These are phyloP conservation scores for Sporothrix protearum DNA, from an alignment of 2,329 filamentous ascomycete genomes.

Conservation along the genomic window DNA sequence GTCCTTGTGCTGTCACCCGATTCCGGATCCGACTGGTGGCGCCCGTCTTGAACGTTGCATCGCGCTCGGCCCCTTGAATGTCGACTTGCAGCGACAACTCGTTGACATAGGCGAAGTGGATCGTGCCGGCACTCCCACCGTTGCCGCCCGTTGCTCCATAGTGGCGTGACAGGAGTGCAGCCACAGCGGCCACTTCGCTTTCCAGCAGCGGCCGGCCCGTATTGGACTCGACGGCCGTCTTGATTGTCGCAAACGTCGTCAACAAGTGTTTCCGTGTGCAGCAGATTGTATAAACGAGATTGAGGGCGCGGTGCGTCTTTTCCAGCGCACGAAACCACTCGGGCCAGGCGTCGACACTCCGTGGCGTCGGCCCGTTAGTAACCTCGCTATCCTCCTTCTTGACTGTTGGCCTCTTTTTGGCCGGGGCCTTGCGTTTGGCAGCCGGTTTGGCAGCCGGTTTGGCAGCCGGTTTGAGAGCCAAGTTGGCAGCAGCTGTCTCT, in stretches of 20 bases:
- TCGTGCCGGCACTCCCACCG: slow-evolving; percentile 60
- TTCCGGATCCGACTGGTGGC: slow-evolving; percentile 48
- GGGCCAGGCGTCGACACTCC: slow-evolving; percentile 60
- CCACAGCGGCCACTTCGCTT: slow-evolving; percentile 79
- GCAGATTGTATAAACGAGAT: slow-evolving; percentile 92
- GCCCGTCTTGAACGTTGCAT: slow-evolving; percentile 61
- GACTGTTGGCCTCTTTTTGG: neutral
- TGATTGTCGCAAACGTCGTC: slow-evolving; percentile 88
- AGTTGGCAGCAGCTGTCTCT: neutral
- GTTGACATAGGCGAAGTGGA: slow-evolving; percentile 84
- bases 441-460: neutral
- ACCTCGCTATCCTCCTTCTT: neutral
- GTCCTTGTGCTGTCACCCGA: slow-evolving; percentile 39
- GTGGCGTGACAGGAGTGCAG: slow-evolving; percentile 42
- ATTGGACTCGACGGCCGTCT: slow-evolving; percentile 77
- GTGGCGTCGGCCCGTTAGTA: neutral
- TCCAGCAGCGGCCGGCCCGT: slow-evolving; percentile 66
- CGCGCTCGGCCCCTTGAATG: slow-evolving; percentile 62
- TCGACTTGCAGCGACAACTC: slow-evolving; percentile 79
- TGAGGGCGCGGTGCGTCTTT: slow-evolving; percentile 77
- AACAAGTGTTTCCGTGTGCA: slow-evolving; percentile 87
- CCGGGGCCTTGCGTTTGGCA: neutral
- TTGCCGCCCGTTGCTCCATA: slow-evolving; percentile 5
- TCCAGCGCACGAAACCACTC: slow-evolving; percentile 67
- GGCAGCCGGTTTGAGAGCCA: neutral